These are phyloP conservation scores for Parafenestella ontariensis DNA, from an alignment of 2,329 filamentous ascomycete species.

Conservation along the genomic window DNA sequence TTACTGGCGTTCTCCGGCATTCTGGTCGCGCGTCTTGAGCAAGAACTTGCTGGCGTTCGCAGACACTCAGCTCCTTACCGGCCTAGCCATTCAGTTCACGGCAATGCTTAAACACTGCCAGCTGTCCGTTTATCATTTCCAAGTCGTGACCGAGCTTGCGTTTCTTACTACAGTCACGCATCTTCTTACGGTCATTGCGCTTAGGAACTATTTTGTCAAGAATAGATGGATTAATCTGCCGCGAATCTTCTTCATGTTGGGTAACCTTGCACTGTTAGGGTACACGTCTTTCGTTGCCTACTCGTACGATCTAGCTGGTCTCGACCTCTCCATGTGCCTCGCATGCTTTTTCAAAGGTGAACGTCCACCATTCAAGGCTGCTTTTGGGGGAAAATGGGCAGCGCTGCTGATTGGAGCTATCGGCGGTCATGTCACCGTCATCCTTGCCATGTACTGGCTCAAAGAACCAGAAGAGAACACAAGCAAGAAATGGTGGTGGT, in stretches of 20 bases:
- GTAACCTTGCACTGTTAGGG: constrained; percentile 35
- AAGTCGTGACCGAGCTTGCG: constrained; percentile 36
- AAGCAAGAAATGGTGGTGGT: constrained; percentile 26
- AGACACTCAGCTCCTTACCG: constrained; percentile 42
- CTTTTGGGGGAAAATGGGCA: constrained; percentile 39
- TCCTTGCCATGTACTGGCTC: constrained; percentile 40
- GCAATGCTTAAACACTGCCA: constrained; percentile 41
- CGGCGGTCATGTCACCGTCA: constrained; percentile 37
- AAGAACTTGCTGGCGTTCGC: constrained; percentile 42
- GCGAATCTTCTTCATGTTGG: constrained; percentile 42
- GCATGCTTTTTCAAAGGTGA: constrained; percentile 38
- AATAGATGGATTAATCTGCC: constrained; percentile 43
- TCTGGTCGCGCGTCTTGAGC: constrained; percentile 41
- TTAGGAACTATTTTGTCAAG: constrained; percentile 42
- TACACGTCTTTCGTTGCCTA: constrained; percentile 43
- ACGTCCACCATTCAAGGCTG: constrained; percentile 25
- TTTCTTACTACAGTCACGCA: constrained; percentile 43
- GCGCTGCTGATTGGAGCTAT: constrained; percentile 37
- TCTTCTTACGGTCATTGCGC: constrained; percentile 34
- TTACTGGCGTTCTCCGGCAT: constrained; percentile 37
- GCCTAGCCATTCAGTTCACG: constrained; percentile 41
- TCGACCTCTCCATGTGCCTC: constrained; percentile 28
- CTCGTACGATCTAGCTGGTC: constrained; percentile 33
- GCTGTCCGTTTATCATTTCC: constrained; percentile 42
- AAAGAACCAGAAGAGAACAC: constrained; percentile 16